Evolutionary conservation across 441 rosid species (phyloP), one percentile per base, ranked within the genome.

Genomic region (Gossypium lobatum): DNA sequence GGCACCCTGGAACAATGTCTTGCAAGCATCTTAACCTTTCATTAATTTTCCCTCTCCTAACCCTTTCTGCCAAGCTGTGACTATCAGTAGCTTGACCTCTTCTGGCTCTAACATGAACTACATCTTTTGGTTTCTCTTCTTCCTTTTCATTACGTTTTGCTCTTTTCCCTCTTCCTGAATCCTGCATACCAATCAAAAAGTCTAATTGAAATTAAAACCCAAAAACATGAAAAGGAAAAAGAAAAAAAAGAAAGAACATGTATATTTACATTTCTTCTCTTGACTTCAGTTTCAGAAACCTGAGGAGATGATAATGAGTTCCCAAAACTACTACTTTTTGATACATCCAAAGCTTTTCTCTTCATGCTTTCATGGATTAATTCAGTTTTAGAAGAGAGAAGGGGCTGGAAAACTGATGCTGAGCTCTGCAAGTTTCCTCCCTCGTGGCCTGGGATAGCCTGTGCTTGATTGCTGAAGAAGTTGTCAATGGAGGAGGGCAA

Each of bases 61-160:
- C 90, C 87, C 93, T 77, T 79, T 88, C 93, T 8, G 91, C 89
- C 78, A 88, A 82, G 79, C 93, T 88, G 81, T 87, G 93, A 76
- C 87, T 88, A 73, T 88, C 89, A 48, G 91, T 87, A 62, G 93
- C 93, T 80, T 88, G 91, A 16, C 93, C 93, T 82, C 93, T 84
- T 81, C 81, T 81, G 65, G 93, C 93, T 83, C 93, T 87, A 37
- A 88, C 91, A 77, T 88, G 93, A 82, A 88, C 89, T 34, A 87
- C 88, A 67, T 85, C 93, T 75, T 77, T 83, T 25, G 80, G 75
- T 53, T 81, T 83, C 82, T 84, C 80, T 23, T 77, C 83, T 71
- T 77, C 86, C 53, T 82, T 81, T 28, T 80, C 88, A 45, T 58
- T 80, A 67, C 66, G 64, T 79, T 84, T 88, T 58, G 57, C 80